These are phyloP conservation scores for Candida tetrigidarum DNA, from an alignment of 1,139 yeast species.

Conservation along the genomic window DNA sequence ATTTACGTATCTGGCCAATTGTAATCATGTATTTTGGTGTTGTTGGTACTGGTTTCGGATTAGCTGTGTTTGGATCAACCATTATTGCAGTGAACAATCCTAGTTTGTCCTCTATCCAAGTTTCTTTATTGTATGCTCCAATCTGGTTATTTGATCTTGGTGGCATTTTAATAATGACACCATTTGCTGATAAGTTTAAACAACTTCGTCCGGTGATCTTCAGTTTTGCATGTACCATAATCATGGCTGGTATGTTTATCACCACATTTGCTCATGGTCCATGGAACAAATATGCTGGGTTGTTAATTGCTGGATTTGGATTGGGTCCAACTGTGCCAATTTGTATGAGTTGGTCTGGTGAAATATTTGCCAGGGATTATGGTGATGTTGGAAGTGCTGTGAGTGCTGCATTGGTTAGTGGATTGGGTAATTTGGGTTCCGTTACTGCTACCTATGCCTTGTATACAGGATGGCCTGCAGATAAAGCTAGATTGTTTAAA, in stretches of 20 bases:
- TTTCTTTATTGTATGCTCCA: constrained; percentile 82
- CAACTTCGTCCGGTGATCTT: constrained; percentile 64
- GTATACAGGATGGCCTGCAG: constrained; percentile 87
- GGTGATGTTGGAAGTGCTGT: constrained; percentile 90
- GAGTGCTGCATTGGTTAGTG: constrained; percentile 81
- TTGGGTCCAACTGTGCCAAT: constrained; percentile 92
- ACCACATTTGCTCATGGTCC: constrained; percentile 74
- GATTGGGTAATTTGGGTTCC: constrained; percentile 84
- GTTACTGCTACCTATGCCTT: constrained; percentile 86
- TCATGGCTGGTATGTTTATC: constrained; percentile 75
- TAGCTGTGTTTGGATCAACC: constrained; percentile 88
- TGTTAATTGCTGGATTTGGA: constrained; percentile 82
- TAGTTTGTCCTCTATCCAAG: constrained; percentile 62
- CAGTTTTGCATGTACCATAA: constrained; percentile 61
- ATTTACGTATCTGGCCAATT: constrained; percentile 77
- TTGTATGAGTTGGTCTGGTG: constrained; percentile 85
- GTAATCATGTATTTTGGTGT: constrained; percentile 91
- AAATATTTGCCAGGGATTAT: constrained; percentile 69
- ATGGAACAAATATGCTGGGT: constrained; percentile 82
- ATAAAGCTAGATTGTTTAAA: constrained; percentile 59
- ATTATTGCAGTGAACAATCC: constrained; percentile 72
- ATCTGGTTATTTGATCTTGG: constrained; percentile 87
- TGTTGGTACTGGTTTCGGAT: constrained; percentile 86
- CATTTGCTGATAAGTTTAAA: constrained; percentile 74
- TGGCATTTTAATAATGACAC: constrained; percentile 78